A percentile compares a stretch with the other conserved stretches of the same genome.
phyloP scores from a whole-genome alignment of 164 flowering plant genomes.

The Liquidambar formosana region DNA sequence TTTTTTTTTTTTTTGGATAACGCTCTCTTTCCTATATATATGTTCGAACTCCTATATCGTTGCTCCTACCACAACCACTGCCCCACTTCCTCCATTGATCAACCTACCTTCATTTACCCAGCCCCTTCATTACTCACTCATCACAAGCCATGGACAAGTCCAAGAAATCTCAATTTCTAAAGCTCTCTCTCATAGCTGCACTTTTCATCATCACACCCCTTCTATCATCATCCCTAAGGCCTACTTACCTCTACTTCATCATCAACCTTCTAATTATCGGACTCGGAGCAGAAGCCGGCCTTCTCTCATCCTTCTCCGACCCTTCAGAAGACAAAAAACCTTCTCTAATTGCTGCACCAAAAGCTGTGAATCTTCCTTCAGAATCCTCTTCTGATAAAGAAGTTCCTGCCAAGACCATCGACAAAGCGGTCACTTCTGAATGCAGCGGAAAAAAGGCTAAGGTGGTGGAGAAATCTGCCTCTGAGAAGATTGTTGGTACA shows the following conservation, averaged over 20 bases:
- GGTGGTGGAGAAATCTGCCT: conserved; percentile 29
- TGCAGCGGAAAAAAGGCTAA: conserved; percentile 7
- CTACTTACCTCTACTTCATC: conserved; percentile 64
- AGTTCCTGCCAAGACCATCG: background rate
- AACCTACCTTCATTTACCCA: too few relatives aligned
- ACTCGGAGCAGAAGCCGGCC: conserved; percentile 70
- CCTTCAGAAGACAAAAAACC: conserved; percentile 34
- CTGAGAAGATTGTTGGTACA: conserved; percentile 29
- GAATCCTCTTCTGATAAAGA: conserved; percentile 21
- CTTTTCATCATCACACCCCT: conserved; percentile 62
- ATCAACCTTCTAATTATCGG: conserved; percentile 65
- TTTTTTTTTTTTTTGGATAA: too few relatives aligned
- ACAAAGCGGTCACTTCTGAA: background rate
- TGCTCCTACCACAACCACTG: too few relatives aligned
- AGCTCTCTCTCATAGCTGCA: conserved; percentile 41
- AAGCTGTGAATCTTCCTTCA: background rate
- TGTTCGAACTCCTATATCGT: too few relatives aligned
- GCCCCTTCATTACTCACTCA: too few relatives aligned
- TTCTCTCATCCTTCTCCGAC: conserved; percentile 39
- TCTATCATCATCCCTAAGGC: conserved; percentile 50
- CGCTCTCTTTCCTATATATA: too few relatives aligned
- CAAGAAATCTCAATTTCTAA: conserved; percentile 42
- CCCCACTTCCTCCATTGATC: too few relatives aligned
- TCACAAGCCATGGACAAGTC: conserved; percentile 35
- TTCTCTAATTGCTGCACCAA: conserved; percentile 2